These are phyloP conservation scores for Amniculicola lignicola DNA, from an alignment of 495 filamentous ascomycete species.

Conservation along the genomic window DNA sequence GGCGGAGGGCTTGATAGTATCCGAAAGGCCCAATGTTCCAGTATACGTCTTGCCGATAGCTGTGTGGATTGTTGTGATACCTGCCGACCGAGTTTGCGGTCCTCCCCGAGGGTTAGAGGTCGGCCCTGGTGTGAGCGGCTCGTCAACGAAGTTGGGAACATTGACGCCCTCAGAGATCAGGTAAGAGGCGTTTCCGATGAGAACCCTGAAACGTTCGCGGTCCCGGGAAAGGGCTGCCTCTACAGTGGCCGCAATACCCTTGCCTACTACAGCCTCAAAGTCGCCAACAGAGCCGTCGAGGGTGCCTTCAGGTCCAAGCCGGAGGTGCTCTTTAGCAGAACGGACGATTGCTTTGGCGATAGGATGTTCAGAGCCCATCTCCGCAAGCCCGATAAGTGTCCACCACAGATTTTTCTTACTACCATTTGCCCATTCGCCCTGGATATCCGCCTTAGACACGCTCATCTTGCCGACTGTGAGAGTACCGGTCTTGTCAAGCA, in stretches of 20 bases:
- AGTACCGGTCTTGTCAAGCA: slow-evolving; percentile 99
- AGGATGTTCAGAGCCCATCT: slow-evolving; percentile 93
- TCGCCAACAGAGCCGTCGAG: slow-evolving; percentile 80
- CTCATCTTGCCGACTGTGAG: slow-evolving; percentile 93
- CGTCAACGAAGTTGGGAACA: slow-evolving; percentile 58
- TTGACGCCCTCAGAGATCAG: slow-evolving; percentile 64
- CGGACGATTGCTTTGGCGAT: slow-evolving; percentile 79
- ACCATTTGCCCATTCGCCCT: slow-evolving; percentile 64
- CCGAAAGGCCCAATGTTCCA: slow-evolving; percentile 76
- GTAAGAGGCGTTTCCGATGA: slow-evolving; percentile 79
- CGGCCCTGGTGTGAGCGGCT: slow-evolving; percentile 31
- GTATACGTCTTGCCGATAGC: slow-evolving; percentile 78
- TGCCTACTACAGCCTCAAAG: slow-evolving; percentile 79
- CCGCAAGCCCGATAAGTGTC: slow-evolving; percentile 86
- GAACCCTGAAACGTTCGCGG: slow-evolving; percentile 66
- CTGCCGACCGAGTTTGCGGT: slow-evolving; percentile 46
- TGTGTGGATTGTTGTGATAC: slow-evolving; percentile 85
- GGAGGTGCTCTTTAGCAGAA: slow-evolving; percentile 70
- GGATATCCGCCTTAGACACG: slow-evolving; percentile 67
- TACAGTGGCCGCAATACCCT: slow-evolving; percentile 77
- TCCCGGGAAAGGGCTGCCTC: slow-evolving; percentile 68
- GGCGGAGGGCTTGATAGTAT: slow-evolving; percentile 86
- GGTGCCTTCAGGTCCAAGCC: slow-evolving; percentile 65
- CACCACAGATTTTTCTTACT: slow-evolving; percentile 80
- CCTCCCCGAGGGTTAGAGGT: slow-evolving; percentile 39